Evolutionary conservation across 768 basidiomycete genomes (phyloP).

Genomic region (Hydnomerulius pinastri): DNA sequence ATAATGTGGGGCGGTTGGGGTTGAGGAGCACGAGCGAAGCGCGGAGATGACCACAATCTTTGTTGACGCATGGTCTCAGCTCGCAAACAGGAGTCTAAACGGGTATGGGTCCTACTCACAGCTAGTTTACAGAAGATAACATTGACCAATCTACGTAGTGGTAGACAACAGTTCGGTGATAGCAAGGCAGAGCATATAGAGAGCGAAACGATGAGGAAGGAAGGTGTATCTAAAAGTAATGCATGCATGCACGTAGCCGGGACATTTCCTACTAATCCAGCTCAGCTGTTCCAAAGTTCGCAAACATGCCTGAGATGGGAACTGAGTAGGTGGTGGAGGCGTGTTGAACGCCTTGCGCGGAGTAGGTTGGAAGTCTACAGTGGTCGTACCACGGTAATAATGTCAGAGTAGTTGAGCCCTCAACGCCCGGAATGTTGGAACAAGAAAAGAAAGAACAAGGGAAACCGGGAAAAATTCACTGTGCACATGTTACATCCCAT

Average conservation of each 20-base stretch:
- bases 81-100: no score
- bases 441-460: conserved; percentile 1
- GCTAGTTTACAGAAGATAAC: no score
- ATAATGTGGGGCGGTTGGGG: conserved; percentile 52
- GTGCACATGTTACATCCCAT: conserved; percentile 24
- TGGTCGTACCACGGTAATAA: neutral
- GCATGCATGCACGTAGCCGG: neutral
- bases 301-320: neutral
- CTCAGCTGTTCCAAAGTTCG: neutral
- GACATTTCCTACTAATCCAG: conserved; percentile 7
- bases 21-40: conserved; percentile 3
- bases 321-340: neutral
- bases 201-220: neutral
- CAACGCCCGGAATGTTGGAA: no score
- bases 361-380: no score
- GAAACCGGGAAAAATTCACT: neutral
- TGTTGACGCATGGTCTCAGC: no score
- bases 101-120: no score
- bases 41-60: conserved; percentile 6
- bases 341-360: neutral
- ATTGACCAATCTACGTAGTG: neutral
- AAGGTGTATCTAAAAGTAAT: conserved; percentile 3
- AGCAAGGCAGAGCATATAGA: neutral
- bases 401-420: conserved; percentile 2
- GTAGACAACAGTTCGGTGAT: neutral